Percentiles rank a stretch among this genome's conserved stretches.
Evolutionary conservation across 441 rosid species (phyloP).

Genomic region (Erodium chrysanthum): DNA sequence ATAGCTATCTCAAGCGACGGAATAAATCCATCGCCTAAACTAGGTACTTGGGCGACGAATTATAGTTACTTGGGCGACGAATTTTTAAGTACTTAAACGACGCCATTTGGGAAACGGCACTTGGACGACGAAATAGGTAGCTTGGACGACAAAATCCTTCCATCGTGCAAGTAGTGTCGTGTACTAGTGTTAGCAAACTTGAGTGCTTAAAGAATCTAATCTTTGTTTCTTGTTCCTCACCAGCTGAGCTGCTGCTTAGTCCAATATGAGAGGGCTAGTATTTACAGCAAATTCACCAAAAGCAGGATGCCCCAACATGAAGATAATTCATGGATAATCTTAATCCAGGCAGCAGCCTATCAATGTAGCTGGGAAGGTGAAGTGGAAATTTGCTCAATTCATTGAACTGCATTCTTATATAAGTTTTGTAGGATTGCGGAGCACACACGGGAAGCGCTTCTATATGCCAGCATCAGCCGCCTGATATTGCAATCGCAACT

Average conservation of each 20-base stretch:
- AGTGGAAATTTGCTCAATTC: neutral
- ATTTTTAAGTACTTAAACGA: no score
- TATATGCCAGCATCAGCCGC: neutral
- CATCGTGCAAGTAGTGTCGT: no score
- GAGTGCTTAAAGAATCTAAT: neutral
- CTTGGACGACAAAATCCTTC: no score
- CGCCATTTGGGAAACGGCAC: no score
- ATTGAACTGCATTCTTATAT: neutral
- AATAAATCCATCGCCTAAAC: no score
- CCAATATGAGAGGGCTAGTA: slow-evolving; percentile 36
- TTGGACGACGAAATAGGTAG: no score
- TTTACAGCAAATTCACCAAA: slow-evolving; percentile 1
- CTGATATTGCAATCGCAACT: neutral
- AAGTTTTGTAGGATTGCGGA: neutral
- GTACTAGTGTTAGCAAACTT: no score
- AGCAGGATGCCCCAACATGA: neutral
- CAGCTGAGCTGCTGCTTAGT: slow-evolving; percentile 47
- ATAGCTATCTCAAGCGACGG: no score
- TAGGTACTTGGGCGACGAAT: no score
- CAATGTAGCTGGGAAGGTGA: neutral
- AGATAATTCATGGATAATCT: neutral
- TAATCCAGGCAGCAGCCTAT: neutral
- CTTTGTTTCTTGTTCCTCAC: slow-evolving; percentile 6
- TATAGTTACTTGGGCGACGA: no score
- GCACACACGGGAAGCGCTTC: neutral